These are phyloP conservation scores for Takashimella koratensis DNA, from an alignment of 1,284 basidiomycete species.

Conservation along the genomic window DNA sequence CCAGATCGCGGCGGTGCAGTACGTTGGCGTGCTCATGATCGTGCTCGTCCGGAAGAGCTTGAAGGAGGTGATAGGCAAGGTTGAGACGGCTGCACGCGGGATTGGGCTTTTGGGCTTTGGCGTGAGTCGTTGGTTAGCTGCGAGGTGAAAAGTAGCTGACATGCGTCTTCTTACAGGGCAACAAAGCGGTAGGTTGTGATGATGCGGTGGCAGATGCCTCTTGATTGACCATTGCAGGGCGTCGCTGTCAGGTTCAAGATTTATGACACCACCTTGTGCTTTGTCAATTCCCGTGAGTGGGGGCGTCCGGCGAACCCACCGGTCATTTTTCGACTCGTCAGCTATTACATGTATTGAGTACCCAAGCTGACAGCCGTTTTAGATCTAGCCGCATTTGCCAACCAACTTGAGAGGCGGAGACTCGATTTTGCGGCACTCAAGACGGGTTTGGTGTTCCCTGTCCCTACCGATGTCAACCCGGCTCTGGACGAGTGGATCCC, in stretches of 20 bases:
- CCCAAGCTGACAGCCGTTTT: constrained; percentile 9
- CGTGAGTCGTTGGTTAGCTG: constrained; percentile 16
- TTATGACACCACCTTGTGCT: constrained; percentile 51
- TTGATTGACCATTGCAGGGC: constrained; percentile 19
- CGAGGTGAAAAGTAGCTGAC: constrained; percentile 41
- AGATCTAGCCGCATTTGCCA: constrained; percentile 57
- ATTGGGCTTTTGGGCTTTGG: constrained; percentile 44
- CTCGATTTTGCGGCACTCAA: constrained; percentile 34
- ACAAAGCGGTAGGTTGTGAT: constrained; percentile 40
- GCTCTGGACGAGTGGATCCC: constrained; percentile 33
- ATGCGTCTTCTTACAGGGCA: constrained; percentile 36
- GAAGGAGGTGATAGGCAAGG: constrained; percentile 18
- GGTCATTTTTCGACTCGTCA: no score
- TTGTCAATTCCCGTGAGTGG: constrained; percentile 57
- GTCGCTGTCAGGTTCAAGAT: constrained; percentile 47
- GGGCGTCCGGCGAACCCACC: constrained; percentile 1
- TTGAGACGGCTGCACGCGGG: constrained; percentile 33
- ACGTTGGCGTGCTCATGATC: constrained; percentile 53
- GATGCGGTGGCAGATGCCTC: neutral
- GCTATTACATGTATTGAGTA: no score
- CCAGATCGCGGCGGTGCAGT: constrained; percentile 34
- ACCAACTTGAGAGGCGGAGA: constrained; percentile 52
- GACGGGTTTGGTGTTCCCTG: constrained; percentile 27
- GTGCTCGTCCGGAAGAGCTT: constrained; percentile 52
- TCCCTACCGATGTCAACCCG: constrained; percentile 21